Base-by-base conservation (phyloP, 805 yeast species). In the Cyberlindnera petersonii region DNA sequence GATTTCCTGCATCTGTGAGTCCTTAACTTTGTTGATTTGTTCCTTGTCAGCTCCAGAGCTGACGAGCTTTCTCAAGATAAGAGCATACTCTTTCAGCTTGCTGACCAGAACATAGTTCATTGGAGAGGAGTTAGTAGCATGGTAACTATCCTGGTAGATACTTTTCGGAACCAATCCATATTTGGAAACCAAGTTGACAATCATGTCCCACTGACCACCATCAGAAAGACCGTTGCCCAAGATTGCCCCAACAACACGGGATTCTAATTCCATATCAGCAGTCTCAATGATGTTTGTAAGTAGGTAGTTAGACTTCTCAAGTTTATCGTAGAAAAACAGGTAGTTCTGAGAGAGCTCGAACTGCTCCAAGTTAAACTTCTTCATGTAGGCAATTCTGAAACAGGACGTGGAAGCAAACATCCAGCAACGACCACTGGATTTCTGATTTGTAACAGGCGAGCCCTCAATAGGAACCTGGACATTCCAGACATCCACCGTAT, bases 161-260 rank as follows among this genome's bases (percentile, higher is more conserved):
- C 72, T 72, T 56, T 80, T 72, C 21, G 95, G 95, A 42, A 86
- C 82, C 32, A 82, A 51, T n/a, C 95, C 95, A 53, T 86, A 86
- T 61, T 86, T 86, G 43, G 77, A 73, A 26, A 85, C 77, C 42
- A 86, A 59, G 58, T 85, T 83, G 31, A 79, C 70, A 59, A 85
- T 73, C 89, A 86, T 80, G 49, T 81, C 80, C 72, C 84, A 85
- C 62, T 86, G 94, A 39, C 95, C 95, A 49, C 95, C 95, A 58
- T 86, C 95, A 48, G 75, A 60, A 34, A 81, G 74, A 14, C 94
- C 91, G 39, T 74, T 79, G 8, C 66, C 50, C 41, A 85, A 65
- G 37, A 86, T 65, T 50, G 72, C 73, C 59, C 79, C 82, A 31
- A 85, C 77, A 39, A 83, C 66, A 43, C 93, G 71, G 1, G 86